Percentiles rank a stretch among this genome's conserved stretches.
Evolutionary conservation across 176 grass and related monocot species (phyloP).

Genomic region (Elaeis guineensis): DNA sequence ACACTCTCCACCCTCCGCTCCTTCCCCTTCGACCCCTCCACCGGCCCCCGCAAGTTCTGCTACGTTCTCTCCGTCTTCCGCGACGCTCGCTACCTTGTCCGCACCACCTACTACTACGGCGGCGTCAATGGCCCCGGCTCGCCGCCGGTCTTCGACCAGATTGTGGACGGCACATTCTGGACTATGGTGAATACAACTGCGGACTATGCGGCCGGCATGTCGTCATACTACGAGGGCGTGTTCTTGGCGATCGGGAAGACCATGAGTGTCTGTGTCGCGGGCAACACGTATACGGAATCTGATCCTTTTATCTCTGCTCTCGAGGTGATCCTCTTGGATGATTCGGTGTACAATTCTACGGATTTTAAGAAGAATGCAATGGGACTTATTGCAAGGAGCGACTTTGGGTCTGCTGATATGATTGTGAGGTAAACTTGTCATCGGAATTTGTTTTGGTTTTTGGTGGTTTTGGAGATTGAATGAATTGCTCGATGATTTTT

Average conservation of each 20-base stretch:
- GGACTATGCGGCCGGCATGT: constrained; percentile 41
- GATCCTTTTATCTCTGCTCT: constrained; percentile 76
- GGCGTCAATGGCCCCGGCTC: constrained; percentile 9
- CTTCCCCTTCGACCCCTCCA: constrained; percentile 33
- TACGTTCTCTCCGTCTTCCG: constrained; percentile 45
- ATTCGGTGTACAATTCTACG: constrained; percentile 85
- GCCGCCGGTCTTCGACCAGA: constrained; percentile 67
- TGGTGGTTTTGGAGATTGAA: too few species aligned
- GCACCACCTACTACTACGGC: constrained; percentile 76
- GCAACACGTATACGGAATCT: constrained; percentile 51
- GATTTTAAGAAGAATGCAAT: constrained; percentile 48
- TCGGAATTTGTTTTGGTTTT: not conserved
- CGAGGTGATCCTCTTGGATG: constrained; percentile 62
- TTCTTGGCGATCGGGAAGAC: constrained; percentile 48
- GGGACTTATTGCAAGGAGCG: constrained; percentile 78
- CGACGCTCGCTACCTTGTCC: constrained; percentile 65
- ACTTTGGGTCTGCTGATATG: constrained; percentile 56
- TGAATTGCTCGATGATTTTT: too few species aligned
- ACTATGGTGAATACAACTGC: constrained; percentile 68
- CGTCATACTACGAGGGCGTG: constrained; percentile 83
- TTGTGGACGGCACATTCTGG: constrained; percentile 85
- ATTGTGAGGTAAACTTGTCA: constrained; percentile 42
- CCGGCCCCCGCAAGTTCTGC: constrained; percentile 49
- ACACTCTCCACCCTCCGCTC: constrained; percentile 58
- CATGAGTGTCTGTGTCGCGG: constrained; percentile 60